These are phyloP conservation scores for Arthrinium phaeospermum DNA, from an alignment of 2,329 filamentous ascomycete species.

Conservation along the genomic window DNA sequence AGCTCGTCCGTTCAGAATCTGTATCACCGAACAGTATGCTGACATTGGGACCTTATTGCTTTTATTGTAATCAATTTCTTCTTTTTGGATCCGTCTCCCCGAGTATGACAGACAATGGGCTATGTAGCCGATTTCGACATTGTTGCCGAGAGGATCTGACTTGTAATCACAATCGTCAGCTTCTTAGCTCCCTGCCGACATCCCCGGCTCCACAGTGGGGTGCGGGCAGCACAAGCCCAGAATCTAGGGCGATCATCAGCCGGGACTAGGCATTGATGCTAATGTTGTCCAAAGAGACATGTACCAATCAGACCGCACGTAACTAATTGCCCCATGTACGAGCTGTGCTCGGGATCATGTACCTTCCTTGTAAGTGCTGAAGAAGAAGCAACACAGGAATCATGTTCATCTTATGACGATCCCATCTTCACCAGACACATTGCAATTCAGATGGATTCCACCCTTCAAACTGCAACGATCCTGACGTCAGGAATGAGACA, in stretches of 20 bases:
- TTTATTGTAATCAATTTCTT: neutral
- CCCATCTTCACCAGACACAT: neutral
- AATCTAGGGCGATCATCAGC: constrained; percentile 4
- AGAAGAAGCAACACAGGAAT: neutral
- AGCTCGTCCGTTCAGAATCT: neutral
- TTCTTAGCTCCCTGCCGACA: neutral
- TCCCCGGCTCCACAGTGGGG: neutral
- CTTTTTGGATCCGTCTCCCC: neutral
- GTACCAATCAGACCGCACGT: neutral
- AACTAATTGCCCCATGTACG: neutral
- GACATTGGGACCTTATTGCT: neutral
- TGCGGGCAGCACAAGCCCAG: neutral
- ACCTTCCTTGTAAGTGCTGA: neutral
- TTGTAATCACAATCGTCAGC: neutral
- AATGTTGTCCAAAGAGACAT: neutral
- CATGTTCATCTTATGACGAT: neutral
- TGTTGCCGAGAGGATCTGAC: neutral
- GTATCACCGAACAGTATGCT: too few species aligned
- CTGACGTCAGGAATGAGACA: constrained; percentile 1
- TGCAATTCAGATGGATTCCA: neutral
- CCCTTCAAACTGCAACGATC: neutral
- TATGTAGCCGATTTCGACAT: neutral
- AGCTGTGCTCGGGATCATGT: neutral
- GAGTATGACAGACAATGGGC: neutral
- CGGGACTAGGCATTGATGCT: neutral